Percentiles rank a stretch among this genome's conserved stretches.
phyloP scores from a whole-genome alignment of 441 rosid genomes.

The Aquilaria agallochum region DNA sequence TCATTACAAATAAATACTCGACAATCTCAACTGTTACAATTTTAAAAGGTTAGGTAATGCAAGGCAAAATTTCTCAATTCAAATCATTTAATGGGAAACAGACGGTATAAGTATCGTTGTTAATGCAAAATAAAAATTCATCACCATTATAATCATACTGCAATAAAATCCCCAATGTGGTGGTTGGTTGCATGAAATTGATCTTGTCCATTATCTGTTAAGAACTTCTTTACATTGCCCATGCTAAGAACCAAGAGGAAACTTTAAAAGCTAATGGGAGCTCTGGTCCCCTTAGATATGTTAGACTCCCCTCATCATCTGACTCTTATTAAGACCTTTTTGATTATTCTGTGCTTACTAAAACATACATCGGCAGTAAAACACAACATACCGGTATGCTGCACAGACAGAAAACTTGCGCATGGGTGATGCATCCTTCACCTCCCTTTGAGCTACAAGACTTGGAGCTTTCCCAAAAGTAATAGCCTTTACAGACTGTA shows the following conservation, averaged over 20 bases:
- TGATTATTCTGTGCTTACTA: neutral
- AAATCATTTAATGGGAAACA: too few species aligned
- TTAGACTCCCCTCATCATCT: neutral
- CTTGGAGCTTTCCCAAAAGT: slow-evolving; percentile 30
- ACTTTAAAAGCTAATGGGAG: neutral
- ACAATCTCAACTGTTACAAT: too few species aligned
- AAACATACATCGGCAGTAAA: neutral
- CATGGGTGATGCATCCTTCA: slow-evolving; percentile 20
- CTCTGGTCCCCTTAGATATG: neutral
- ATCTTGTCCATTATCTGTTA: neutral
- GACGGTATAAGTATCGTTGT: too few species aligned
- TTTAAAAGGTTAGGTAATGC: too few species aligned
- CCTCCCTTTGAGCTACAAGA: slow-evolving; percentile 35
- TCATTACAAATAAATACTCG: too few species aligned
- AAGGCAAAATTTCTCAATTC: too few species aligned
- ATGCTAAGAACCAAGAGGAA: neutral
- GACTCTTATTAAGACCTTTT: neutral
- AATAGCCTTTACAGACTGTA: slow-evolving; percentile 34
- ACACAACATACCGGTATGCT: slow-evolving; percentile 42
- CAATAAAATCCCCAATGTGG: too few species aligned
- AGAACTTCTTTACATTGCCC: neutral
- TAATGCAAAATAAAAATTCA: too few species aligned
- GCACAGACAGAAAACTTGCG: slow-evolving; percentile 46
- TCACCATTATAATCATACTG: too few species aligned
- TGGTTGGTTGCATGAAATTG: too few species aligned